A percentile compares a stretch with the other conserved stretches of the same genome.
phyloP scores from a whole-genome alignment of 1,284 basidiomycete genomes.

The Golubevia sp. region DNA sequence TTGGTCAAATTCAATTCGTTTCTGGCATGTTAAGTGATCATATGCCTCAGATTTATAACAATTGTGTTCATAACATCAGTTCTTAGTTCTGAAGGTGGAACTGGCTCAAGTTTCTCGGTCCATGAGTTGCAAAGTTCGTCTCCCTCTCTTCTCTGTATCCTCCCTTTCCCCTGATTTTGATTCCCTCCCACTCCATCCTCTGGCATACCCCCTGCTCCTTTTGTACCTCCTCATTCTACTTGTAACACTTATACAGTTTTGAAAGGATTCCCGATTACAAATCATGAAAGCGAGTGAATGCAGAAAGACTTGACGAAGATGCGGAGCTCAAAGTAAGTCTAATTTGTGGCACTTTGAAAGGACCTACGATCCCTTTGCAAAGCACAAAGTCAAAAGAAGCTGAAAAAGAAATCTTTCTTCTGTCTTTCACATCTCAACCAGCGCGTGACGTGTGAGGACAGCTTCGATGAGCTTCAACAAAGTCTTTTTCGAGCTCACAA shows the following conservation, averaged over 20 bases:
- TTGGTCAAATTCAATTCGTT: conserved; percentile 43
- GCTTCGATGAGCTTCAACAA: background rate
- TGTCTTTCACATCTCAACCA: conserved; percentile 3
- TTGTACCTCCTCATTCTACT: conserved; percentile 1
- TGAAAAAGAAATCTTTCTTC: background rate
- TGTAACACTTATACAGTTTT: background rate
- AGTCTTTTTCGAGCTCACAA: background rate
- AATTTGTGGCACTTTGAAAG: background rate
- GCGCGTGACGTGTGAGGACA: background rate
- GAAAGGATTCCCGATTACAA: background rate
- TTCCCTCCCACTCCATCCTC: background rate
- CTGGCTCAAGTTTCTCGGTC: too few relatives aligned
- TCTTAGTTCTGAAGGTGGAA: too few relatives aligned
- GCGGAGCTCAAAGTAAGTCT: background rate
- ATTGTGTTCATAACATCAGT: too few relatives aligned
- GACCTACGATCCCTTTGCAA: too few relatives aligned
- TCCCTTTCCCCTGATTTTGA: too few relatives aligned
- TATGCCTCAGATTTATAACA: conserved; percentile 25
- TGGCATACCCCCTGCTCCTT: background rate
- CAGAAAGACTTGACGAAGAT: conserved; percentile 2
- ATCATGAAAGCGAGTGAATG: background rate
- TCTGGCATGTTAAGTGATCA: conserved; percentile 33
- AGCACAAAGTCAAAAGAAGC: background rate
- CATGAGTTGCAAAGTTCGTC: too few relatives aligned
- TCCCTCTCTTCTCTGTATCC: too few relatives aligned